A percentile compares a stretch with the other conserved stretches of the same genome.
Evolutionary conservation across 2,329 filamentous ascomycete genomes (phyloP).

Genomic region (Monascus ruber): DNA sequence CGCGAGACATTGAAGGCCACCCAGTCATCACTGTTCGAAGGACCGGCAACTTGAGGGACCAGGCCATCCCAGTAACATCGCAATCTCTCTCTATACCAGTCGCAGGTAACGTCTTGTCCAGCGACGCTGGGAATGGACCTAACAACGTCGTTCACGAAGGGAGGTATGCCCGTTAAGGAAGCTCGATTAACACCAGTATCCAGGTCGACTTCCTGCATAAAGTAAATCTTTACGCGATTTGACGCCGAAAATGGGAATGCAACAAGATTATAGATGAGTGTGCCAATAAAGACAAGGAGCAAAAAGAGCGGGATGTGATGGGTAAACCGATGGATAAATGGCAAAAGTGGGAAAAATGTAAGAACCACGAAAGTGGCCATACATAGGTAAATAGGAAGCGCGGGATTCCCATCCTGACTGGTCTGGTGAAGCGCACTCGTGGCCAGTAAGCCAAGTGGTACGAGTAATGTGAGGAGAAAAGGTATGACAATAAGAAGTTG

Average conservation of each 20-base stretch:
- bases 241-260: constrained; percentile 79
- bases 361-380: constrained; percentile 59
- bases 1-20: constrained; percentile 53
- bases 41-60: constrained; percentile 50
- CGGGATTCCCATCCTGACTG: constrained; percentile 66
- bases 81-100: constrained; percentile 28
- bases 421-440: constrained; percentile 68
- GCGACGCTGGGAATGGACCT: constrained; percentile 58
- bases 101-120: constrained; percentile 49
- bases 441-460: constrained; percentile 62
- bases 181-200: constrained; percentile 60
- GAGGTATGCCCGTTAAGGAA: constrained; percentile 55
- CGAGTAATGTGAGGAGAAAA: constrained; percentile 63
- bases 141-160: constrained; percentile 58
- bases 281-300: constrained; percentile 59
- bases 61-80: constrained; percentile 64
- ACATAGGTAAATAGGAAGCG: constrained; percentile 59
- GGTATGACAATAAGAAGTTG: constrained; percentile 75
- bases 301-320: constrained; percentile 72
- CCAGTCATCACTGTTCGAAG: constrained; percentile 44
- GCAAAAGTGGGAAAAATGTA: constrained; percentile 62
- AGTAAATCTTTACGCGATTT: constrained; percentile 76
- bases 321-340: constrained; percentile 77
- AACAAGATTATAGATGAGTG: constrained; percentile 71
- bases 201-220: constrained; percentile 70